Conservation (phyloP, 129 eudicot genomes). For the Silybum marianum region DNA sequence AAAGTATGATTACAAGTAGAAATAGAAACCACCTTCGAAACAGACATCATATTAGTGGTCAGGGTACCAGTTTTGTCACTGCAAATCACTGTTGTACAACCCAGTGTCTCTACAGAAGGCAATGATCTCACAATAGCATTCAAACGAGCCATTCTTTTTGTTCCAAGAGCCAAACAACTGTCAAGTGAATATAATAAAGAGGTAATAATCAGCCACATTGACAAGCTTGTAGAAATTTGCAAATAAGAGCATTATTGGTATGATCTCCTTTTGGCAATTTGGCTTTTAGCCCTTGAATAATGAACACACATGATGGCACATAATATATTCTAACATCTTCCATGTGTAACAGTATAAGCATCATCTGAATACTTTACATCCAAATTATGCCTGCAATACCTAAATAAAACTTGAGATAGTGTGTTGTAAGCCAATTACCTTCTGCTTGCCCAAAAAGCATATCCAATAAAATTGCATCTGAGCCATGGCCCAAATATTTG, state of each 20-base stretch:
- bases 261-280: neutral
- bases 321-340: neutral
- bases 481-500: neutral
- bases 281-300: neutral
- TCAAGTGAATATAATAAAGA: neutral
- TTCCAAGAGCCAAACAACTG: constrained; percentile 99
- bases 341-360: neutral
- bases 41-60: constrained; percentile 99
- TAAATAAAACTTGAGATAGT: neutral
- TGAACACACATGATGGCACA: neutral
- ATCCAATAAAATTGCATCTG: neutral
- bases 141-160: constrained; percentile 97
- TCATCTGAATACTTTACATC: neutral
- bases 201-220: constrained; percentile 7
- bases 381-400: neutral
- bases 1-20: constrained; percentile 5
- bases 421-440: neutral
- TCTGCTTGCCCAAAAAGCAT: neutral
- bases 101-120: constrained; percentile 98
- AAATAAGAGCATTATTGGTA: constrained; percentile 8
- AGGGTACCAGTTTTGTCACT: constrained; percentile 99
- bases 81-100: constrained; percentile 99
- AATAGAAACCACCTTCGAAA: constrained; percentile 64
- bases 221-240: neutral
- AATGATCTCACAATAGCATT: constrained; percentile 98